These are phyloP conservation scores for Neurospora africana DNA, from an alignment of 495 filamentous ascomycete species.

Conservation along the genomic window DNA sequence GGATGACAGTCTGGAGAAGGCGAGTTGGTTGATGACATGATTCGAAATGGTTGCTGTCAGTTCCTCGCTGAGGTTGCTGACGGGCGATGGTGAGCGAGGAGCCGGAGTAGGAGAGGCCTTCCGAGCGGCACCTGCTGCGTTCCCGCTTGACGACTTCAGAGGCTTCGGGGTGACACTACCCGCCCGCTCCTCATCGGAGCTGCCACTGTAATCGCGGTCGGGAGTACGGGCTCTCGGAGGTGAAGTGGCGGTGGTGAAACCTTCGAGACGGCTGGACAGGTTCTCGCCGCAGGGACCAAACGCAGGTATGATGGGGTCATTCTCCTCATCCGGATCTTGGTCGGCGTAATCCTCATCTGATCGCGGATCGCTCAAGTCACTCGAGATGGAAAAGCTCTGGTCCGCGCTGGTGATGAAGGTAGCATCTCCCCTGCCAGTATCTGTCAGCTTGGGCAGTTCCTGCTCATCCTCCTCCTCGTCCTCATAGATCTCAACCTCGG, in stretches of 20 bases:
- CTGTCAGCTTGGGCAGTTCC: constrained; percentile 21
- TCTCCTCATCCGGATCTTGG: constrained; percentile 73
- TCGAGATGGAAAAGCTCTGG: constrained; percentile 35
- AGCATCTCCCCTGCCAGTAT: constrained; percentile 5
- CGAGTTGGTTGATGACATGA: constrained; percentile 87
- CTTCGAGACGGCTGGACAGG: constrained; percentile 65
- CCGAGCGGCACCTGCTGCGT: neutral
- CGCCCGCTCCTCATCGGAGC: neutral
- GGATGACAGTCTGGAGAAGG: constrained; percentile 91
- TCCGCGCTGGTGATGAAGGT: constrained; percentile 28
- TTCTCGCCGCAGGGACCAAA: constrained; percentile 84
- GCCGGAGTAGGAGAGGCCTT: neutral
- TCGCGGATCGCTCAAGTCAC: constrained; percentile 51
- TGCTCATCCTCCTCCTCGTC: constrained; percentile 41
- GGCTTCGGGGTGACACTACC: constrained; percentile 5
- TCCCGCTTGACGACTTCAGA: constrained; percentile 1
- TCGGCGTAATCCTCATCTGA: constrained; percentile 46
- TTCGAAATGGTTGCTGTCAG: constrained; percentile 44
- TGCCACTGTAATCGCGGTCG: neutral
- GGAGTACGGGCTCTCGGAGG: constrained; percentile 21
- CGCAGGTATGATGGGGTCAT: constrained; percentile 81
- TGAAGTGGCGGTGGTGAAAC: constrained; percentile 49
- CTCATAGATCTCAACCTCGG: constrained; percentile 43
- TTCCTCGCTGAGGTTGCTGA: constrained; percentile 25
- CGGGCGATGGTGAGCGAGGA: constrained; percentile 19